A percentile compares a stretch with the other conserved stretches of the same genome.
These are phyloP conservation scores for Termitomyces bulborhizus DNA, from an alignment of 768 basidiomycete species.

Conservation along the genomic window DNA sequence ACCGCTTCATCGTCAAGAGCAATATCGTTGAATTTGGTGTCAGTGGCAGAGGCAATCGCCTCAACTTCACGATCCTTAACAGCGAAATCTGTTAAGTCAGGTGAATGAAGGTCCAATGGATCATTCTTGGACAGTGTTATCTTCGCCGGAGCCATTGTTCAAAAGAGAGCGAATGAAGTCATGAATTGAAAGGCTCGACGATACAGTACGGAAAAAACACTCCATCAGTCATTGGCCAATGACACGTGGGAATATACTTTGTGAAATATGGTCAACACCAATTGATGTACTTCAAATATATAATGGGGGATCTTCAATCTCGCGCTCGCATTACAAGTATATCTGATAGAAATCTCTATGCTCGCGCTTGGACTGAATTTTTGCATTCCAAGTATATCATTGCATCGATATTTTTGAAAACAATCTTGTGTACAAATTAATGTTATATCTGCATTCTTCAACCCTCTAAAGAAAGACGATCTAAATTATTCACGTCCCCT, in stretches of 20 bases:
- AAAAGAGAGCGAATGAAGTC: conserved; percentile 6
- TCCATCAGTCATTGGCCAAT: conserved; percentile 1
- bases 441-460: too few species aligned
- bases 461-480: too few species aligned
- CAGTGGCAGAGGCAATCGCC: conserved; percentile 25
- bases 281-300: too few species aligned
- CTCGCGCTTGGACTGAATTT: too few species aligned
- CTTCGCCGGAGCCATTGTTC: conserved; percentile 16
- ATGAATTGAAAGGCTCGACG: conserved; percentile 9
- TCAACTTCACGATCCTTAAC: conserved; percentile 29
- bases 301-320: too few species aligned
- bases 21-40: conserved; percentile 63
- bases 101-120: conserved; percentile 46
- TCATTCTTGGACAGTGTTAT: conserved; percentile 10
- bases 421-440: too few species aligned
- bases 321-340: too few species aligned
- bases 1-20: conserved; percentile 42
- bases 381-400: too few species aligned
- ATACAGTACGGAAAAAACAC: conserved; percentile 7
- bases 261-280: too few species aligned
- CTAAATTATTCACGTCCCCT: too few species aligned
- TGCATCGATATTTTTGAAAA: too few species aligned
- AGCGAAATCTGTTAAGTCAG: conserved; percentile 27
- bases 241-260: conserved; percentile 5
- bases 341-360: too few species aligned